Conservation (phyloP, 2,329 filamentous ascomycete species). For the Apiospora pterosperma region DNA sequence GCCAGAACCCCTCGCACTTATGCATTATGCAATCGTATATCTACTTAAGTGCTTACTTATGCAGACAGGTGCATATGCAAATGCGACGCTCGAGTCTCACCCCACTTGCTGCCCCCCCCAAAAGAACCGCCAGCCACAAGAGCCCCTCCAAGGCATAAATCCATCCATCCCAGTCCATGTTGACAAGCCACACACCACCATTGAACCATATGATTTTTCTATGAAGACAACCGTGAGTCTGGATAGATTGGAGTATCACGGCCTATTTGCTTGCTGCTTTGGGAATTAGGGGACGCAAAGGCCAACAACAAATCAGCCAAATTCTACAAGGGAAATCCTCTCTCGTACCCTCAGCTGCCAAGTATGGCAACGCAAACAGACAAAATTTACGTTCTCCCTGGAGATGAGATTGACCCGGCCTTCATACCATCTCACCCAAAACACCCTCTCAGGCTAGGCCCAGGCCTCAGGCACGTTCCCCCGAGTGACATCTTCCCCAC, state of each 20-base stretch:
- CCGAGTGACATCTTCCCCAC: conserved; percentile 70
- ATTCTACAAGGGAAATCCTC: background rate
- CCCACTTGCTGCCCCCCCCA: background rate
- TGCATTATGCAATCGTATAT: background rate
- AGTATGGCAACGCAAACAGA: conserved; percentile 49
- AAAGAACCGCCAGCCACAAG: conserved; percentile 18
- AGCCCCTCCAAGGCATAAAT: conserved; percentile 19
- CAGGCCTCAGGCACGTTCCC: conserved; percentile 78
- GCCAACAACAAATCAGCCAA: background rate
- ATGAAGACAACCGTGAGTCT: background rate
- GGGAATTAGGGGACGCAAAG: background rate
- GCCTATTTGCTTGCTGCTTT: background rate
- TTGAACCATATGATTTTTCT: background rate
- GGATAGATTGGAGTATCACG: background rate
- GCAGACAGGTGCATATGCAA: background rate
- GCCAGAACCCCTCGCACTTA: too few relatives aligned
- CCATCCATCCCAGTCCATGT: background rate
- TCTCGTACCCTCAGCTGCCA: background rate
- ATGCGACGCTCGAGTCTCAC: background rate
- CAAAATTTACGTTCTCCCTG: conserved; percentile 72
- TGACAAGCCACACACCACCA: background rate
- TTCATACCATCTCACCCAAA: conserved; percentile 66
- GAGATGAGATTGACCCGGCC: conserved; percentile 67
- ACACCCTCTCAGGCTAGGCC: conserved; percentile 74
- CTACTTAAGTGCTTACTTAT: background rate